phyloP scores from a whole-genome alignment of 148 eudicot genomes.

The Persicaria maculosa region DNA sequence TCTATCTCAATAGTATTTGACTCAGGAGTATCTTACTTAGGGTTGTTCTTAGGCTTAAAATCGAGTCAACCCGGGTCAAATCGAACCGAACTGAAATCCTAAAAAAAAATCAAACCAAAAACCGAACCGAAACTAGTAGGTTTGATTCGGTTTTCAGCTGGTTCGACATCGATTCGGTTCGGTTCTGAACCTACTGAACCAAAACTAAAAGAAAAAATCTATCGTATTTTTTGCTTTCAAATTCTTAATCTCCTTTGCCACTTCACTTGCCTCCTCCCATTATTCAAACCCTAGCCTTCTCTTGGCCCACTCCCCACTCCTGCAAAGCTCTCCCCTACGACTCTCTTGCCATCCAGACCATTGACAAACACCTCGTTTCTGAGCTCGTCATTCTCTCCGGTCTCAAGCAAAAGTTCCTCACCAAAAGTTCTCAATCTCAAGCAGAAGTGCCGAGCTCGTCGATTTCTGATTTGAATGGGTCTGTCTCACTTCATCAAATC shows the following conservation, averaged over 20 bases:
- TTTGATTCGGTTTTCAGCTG: no score
- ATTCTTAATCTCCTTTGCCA: not conserved
- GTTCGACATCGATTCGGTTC: no score
- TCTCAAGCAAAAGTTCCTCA: slow-evolving; percentile 44
- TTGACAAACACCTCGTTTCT: slow-evolving; percentile 55
- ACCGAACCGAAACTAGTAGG: no score
- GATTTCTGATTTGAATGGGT: slow-evolving; percentile 32
- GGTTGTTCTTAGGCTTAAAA: no score
- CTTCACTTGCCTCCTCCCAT: not conserved
- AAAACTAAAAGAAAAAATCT: not conserved
- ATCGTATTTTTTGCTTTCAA: not conserved
- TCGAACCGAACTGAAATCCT: no score
- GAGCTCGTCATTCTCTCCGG: slow-evolving; percentile 55
- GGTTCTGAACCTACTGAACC: no score
- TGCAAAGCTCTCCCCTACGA: slow-evolving; percentile 38
- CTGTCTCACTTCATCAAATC: slow-evolving; percentile 41
- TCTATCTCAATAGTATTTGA: no score
- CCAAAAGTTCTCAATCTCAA: slow-evolving; percentile 71
- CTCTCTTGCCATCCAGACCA: slow-evolving; percentile 42
- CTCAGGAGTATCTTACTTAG: no score
- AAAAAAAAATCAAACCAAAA: no score
- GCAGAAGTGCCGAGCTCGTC: slow-evolving; percentile 38
- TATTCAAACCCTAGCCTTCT: not conserved
- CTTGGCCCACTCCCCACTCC: not conserved
- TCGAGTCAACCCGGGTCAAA: no score